Evolutionary conservation across 2,329 filamentous ascomycete species (phyloP).

Genomic region (Aspergillus ochraceus): DNA sequence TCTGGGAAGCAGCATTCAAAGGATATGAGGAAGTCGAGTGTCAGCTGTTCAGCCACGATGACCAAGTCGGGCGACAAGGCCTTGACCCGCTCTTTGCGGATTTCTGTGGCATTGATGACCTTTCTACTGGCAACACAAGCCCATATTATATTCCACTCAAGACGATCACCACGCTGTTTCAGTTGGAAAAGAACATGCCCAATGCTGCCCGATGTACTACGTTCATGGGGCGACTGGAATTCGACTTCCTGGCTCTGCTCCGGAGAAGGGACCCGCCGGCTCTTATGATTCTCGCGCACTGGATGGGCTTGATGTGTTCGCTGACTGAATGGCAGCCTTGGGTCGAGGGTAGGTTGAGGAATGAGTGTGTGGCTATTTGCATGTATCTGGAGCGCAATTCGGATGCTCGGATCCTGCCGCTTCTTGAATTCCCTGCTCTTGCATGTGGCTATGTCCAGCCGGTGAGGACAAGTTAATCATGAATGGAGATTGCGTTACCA

Average conservation of each 20-base stretch:
- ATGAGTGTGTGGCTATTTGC: slow-evolving; percentile 33
- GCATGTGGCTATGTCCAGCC: slow-evolving; percentile 25
- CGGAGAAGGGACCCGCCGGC: slow-evolving; percentile 25
- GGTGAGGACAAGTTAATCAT: slow-evolving; percentile 22
- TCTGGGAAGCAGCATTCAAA: slow-evolving; percentile 27
- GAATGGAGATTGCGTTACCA: background rate
- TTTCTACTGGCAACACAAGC: slow-evolving; percentile 18
- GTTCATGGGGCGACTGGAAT: slow-evolving; percentile 29
- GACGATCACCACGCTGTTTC: slow-evolving; percentile 18
- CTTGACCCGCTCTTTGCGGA: slow-evolving; percentile 28
- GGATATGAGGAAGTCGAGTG: slow-evolving; percentile 15
- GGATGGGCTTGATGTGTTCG: slow-evolving; percentile 34
- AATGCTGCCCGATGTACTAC: slow-evolving; percentile 24
- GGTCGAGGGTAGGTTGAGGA: slow-evolving; percentile 27
- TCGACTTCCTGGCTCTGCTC: slow-evolving; percentile 25
- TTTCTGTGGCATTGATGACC: slow-evolving; percentile 28
- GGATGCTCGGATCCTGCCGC: slow-evolving; percentile 21
- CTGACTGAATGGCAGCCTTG: slow-evolving; percentile 30
- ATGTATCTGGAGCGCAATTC: slow-evolving; percentile 27
- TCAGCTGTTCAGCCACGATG: slow-evolving; percentile 14
- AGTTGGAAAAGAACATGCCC: slow-evolving; percentile 17
- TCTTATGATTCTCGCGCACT: slow-evolving; percentile 30
- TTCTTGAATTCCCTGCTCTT: slow-evolving; percentile 25
- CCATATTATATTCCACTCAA: slow-evolving; percentile 27
- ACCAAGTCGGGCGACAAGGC: slow-evolving; percentile 22